Conservation (phyloP, 306 rosid species). For the Prunus armeniaca region DNA sequence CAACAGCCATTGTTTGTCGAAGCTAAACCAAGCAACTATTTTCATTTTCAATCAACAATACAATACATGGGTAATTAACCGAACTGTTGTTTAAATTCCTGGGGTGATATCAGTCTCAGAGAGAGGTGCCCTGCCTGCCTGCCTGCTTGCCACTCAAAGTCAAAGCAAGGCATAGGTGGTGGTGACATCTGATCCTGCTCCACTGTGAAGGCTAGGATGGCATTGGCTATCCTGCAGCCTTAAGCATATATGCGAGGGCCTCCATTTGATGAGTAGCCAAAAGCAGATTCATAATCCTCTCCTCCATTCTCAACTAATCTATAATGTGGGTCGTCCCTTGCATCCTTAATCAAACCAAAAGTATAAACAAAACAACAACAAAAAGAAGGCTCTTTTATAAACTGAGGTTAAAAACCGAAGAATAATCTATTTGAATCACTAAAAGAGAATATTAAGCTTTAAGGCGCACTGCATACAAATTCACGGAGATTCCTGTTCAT, state of each 20-base stretch:
- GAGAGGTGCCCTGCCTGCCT: not conserved
- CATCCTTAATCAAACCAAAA: conserved; percentile 32
- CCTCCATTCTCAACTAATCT: conserved; percentile 57
- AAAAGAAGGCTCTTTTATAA: no score
- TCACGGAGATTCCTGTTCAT: conserved; percentile 20
- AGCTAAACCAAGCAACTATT: not conserved
- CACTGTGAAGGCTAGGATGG: conserved; percentile 41
- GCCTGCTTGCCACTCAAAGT: not conserved
- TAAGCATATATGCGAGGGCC: conserved; percentile 63
- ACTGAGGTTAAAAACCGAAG: not conserved
- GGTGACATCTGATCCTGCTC: conserved; percentile 54
- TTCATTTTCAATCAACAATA: not conserved
- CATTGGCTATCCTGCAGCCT: conserved; percentile 40
- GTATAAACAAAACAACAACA: not conserved
- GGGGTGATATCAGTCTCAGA: not conserved
- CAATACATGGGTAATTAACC: not conserved
- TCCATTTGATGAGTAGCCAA: conserved; percentile 57
- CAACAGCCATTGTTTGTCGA: not conserved
- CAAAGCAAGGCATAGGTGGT: conserved; percentile 55
- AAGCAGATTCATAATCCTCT: conserved; percentile 47
- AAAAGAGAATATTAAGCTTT: not conserved
- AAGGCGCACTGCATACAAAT: conserved; percentile 33
- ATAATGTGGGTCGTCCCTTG: conserved; percentile 53
- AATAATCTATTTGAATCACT: not conserved
- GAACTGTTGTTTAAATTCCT: not conserved